Evolutionary conservation across 495 filamentous ascomycete genomes (phyloP), one percentile per base, ranked within the genome.

Genomic region (Aspergillus panamensis): DNA sequence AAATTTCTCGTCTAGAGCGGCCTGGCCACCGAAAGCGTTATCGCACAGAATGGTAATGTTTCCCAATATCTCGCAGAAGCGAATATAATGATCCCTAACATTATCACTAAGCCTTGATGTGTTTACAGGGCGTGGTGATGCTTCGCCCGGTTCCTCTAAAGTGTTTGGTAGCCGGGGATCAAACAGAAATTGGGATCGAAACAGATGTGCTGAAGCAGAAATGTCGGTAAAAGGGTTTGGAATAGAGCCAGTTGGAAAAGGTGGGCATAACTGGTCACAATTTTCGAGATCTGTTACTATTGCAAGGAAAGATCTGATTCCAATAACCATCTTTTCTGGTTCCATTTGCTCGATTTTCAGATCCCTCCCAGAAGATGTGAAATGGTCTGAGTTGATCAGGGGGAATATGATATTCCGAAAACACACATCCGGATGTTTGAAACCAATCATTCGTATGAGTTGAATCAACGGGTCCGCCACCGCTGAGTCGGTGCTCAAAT

Each of bases 21-120:
- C 94, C 70, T 99, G 94, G 5, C 94, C 94, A 51, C 95, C 95
- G 70, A 97, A 97, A 6, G 93, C 88, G 58, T 94, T 93, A 69
- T 97, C 93, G 70, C 94, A 97, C 10, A 97, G 84, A 31, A 96
- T 85, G 1, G 92, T 96, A 45, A 99, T 95, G 67, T 96, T 94
- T 25, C 93, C 92, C 8, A 99, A 76, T 7, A 97, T 92, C 64
- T 97, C 91, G 65, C 91, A 97, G 66, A 99, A 99, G 37, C 84
- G 85, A 37, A 84, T 77, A 65, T 97, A 96, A 66, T 91, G 92
- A 33, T 89, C 88, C 62, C 83, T 89, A 2, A 90, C 84, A 31
- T 84, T 84, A 31, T 93, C 89, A 49, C 80, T 84, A 39, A 97
- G 80, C 33, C 83, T 83, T 20, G 84, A 81, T 3, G 84, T 83